Conservation (phyloP, 1,284 basidiomycete genomes). For the Ceraceosorus guamensis region DNA sequence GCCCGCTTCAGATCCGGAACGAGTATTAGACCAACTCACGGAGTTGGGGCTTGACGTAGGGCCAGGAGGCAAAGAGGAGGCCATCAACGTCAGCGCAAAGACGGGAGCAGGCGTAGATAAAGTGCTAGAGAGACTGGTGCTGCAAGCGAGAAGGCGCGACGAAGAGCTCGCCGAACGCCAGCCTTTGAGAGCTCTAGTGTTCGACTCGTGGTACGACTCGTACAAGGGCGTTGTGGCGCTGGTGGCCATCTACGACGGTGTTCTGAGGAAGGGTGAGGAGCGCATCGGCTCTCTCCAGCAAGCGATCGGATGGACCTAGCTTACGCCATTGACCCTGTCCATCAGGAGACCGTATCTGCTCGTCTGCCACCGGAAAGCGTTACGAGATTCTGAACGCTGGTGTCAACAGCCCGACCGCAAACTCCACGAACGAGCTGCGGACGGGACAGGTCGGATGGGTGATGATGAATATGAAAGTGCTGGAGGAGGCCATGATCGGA, state of each 20-base stretch:
- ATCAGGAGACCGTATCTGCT: slow-evolving; percentile 68
- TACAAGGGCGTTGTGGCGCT: slow-evolving; percentile 94
- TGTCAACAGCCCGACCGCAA: slow-evolving; percentile 67
- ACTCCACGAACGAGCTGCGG: slow-evolving; percentile 54
- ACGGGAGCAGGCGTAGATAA: slow-evolving; percentile 72
- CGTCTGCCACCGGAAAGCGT: slow-evolving; percentile 75
- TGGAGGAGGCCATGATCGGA: slow-evolving; percentile 78
- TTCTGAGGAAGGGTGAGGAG: slow-evolving; percentile 56
- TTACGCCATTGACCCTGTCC: neutral
- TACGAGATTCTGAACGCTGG: slow-evolving; percentile 90
- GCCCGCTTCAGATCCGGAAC: slow-evolving; percentile 26
- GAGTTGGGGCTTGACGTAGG: slow-evolving; percentile 56
- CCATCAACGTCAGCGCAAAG: slow-evolving; percentile 65
- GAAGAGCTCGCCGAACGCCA: slow-evolving; percentile 54
- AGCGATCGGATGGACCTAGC: neutral
- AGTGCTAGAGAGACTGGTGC: slow-evolving; percentile 72
- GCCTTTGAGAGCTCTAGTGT: slow-evolving; percentile 68
- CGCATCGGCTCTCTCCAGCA: neutral
- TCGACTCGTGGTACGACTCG: slow-evolving; percentile 86
- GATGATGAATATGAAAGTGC: slow-evolving; percentile 8
- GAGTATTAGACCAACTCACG: slow-evolving; percentile 25
- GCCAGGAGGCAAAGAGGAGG: slow-evolving; percentile 18
- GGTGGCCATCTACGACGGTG: slow-evolving; percentile 63
- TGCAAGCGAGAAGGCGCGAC: neutral
- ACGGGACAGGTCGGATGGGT: slow-evolving; percentile 76